Conservation (phyloP, 1,284 basidiomycete genomes). For the Cutaneotrichosporon curvatum region DNA sequence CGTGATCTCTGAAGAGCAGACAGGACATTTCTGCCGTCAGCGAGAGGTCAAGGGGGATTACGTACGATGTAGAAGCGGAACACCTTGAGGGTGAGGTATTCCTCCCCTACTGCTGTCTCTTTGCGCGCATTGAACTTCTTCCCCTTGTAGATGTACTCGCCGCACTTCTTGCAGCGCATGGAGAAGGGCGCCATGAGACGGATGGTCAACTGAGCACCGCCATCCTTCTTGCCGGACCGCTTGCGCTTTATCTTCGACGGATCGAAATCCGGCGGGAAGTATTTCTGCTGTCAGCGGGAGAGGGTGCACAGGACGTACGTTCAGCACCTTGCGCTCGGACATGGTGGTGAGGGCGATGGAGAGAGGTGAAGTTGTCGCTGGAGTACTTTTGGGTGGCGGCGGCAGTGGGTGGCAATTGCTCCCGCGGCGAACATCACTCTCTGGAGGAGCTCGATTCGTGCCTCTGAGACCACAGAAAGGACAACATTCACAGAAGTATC, state of each 20-base stretch:
- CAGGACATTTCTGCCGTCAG: constrained; percentile 56
- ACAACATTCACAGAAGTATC: no score
- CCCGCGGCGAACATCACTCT: no score
- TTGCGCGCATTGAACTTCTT: constrained; percentile 99
- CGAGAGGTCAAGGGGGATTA: constrained; percentile 5
- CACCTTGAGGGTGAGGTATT: constrained; percentile 91
- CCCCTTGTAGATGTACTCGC: constrained; percentile 92
- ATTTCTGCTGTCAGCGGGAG: constrained; percentile 2
- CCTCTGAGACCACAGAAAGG: no score
- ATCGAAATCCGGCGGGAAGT: constrained; percentile 76
- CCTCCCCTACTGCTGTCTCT: constrained; percentile 92
- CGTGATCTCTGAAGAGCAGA: constrained; percentile 95
- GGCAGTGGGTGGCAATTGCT: no score
- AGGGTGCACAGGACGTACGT: constrained; percentile 43
- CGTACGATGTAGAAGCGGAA: constrained; percentile 48
- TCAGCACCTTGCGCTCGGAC: constrained; percentile 82
- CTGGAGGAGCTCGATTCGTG: no score
- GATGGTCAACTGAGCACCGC: constrained; percentile 75
- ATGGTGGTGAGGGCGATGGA: constrained; percentile 46
- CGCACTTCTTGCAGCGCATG: constrained; percentile 93
- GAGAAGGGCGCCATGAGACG: constrained; percentile 99
- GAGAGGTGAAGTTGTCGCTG: no score
- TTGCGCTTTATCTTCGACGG: constrained; percentile 89
- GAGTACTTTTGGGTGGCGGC: no score
- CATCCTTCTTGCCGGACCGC: constrained; percentile 68